Conservation (phyloP, 2,329 filamentous ascomycete genomes). For the Aspergillus unguis region DNA sequence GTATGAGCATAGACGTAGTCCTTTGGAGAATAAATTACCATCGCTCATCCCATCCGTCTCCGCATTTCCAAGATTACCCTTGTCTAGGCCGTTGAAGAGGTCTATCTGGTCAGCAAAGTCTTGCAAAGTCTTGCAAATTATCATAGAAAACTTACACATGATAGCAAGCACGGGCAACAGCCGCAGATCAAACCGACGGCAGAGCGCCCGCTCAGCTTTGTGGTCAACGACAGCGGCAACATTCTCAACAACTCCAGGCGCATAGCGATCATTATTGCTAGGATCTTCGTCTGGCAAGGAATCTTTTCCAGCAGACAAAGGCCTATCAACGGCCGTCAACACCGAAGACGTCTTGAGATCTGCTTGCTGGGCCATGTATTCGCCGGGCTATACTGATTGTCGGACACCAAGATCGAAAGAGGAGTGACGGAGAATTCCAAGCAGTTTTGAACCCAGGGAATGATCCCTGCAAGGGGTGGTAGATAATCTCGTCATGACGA, state of each 20-base stretch:
- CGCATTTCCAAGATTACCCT: constrained; percentile 54
- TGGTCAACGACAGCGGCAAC: constrained; percentile 40
- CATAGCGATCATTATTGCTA: constrained; percentile 12
- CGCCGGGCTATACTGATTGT: too few species aligned
- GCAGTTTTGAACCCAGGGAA: not conserved
- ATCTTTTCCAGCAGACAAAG: constrained; percentile 6
- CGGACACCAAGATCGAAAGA: too few species aligned
- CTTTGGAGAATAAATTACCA: constrained; percentile 22
- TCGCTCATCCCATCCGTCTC: constrained; percentile 52
- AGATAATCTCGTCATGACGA: constrained; percentile 5
- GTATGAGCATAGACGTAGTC: not conserved
- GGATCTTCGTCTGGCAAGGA: constrained; percentile 14
- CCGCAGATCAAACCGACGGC: constrained; percentile 51
- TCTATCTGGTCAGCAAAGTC: constrained; percentile 35
- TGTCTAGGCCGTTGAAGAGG: constrained; percentile 54
- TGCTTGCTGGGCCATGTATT: too few species aligned
- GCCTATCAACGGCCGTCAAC: constrained; percentile 8
- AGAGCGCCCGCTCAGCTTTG: constrained; percentile 48
- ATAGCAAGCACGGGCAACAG: constrained; percentile 57
- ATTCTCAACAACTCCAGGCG: constrained; percentile 22
- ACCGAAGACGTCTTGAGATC: not conserved
- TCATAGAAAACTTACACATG: constrained; percentile 46
- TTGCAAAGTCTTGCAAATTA: not conserved
- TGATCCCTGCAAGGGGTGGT: constrained; percentile 6
- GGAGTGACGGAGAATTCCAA: not conserved